These are phyloP conservation scores for Colletotrichum limetticola DNA, from an alignment of 2,329 filamentous ascomycete species.

Conservation along the genomic window DNA sequence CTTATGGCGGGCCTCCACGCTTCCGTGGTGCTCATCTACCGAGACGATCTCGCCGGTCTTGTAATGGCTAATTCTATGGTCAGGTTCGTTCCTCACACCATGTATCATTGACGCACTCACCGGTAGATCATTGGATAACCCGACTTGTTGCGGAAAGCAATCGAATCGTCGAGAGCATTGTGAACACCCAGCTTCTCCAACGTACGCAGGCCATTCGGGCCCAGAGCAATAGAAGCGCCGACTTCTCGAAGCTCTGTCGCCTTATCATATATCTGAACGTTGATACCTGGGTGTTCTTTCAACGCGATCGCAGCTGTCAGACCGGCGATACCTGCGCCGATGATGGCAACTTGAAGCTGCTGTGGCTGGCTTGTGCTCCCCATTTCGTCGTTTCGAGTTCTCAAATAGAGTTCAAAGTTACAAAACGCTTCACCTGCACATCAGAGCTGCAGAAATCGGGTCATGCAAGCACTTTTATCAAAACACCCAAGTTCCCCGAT, in stretches of 20 bases:
- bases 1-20: conserved; percentile 48
- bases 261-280: conserved; percentile 61
- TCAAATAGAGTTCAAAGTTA: not conserved
- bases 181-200: conserved; percentile 60
- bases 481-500: not conserved
- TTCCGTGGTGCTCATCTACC: conserved; percentile 52
- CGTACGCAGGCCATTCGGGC: conserved; percentile 63
- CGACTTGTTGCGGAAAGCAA: conserved; percentile 53
- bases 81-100: too few relatives aligned
- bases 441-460: not conserved
- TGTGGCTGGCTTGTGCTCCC: not conserved
- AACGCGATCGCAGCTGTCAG: conserved; percentile 59
- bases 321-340: conserved; percentile 63
- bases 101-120: conserved; percentile 37
- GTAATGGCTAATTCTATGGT: conserved; percentile 45
- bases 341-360: conserved; percentile 54
- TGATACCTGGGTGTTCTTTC: conserved; percentile 50
- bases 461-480: conserved; percentile 7
- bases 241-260: conserved; percentile 57
- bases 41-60: conserved; percentile 56
- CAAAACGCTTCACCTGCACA: not conserved
- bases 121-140: conserved; percentile 57
- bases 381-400: not conserved
- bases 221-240: conserved; percentile 60
- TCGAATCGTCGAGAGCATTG: conserved; percentile 53